Percentiles rank a stretch among this genome's conserved stretches.
These are phyloP conservation scores for Eimeria zaria DNA, from an alignment of 169 alveolate genomes.

Conservation along the genomic window DNA sequence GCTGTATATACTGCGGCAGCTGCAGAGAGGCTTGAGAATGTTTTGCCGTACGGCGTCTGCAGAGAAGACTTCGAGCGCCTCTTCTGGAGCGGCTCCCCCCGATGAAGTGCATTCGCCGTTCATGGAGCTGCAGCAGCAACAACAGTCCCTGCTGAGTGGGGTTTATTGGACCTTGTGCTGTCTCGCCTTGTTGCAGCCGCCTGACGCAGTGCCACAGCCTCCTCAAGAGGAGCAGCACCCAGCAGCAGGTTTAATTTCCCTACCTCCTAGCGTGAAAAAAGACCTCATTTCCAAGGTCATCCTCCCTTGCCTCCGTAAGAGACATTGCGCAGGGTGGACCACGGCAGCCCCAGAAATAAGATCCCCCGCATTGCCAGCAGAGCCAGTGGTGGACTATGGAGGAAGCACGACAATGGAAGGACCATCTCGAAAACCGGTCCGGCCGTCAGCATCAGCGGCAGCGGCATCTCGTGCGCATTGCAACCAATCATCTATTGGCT, in stretches of 20 bases:
- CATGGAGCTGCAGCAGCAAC: slow-evolving; percentile 61
- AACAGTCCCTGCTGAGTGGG: slow-evolving; percentile 45
- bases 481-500: neutral
- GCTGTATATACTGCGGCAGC: slow-evolving; percentile 25
- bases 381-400: neutral
- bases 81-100: neutral
- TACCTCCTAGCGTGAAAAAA: neutral
- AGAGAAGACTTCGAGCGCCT: neutral
- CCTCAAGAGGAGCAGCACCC: neutral
- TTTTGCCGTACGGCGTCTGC: neutral
- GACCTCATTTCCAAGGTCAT: slow-evolving; percentile 1
- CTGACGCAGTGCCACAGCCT: neutral
- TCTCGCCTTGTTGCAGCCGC: slow-evolving; percentile 25
- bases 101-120: slow-evolving; percentile 6
- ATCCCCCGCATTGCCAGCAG: neutral
- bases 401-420: neutral
- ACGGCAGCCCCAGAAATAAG: neutral
- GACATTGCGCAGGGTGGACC: slow-evolving; percentile 47
- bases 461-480: neutral
- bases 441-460: neutral
- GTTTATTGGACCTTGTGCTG: slow-evolving; percentile 56
- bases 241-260: neutral
- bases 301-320: slow-evolving; percentile 30
- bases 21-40: slow-evolving; percentile 35
- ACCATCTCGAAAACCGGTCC: neutral